Base-by-base conservation (phyloP, 805 yeast species). In the Ogataea kodamae region DNA sequence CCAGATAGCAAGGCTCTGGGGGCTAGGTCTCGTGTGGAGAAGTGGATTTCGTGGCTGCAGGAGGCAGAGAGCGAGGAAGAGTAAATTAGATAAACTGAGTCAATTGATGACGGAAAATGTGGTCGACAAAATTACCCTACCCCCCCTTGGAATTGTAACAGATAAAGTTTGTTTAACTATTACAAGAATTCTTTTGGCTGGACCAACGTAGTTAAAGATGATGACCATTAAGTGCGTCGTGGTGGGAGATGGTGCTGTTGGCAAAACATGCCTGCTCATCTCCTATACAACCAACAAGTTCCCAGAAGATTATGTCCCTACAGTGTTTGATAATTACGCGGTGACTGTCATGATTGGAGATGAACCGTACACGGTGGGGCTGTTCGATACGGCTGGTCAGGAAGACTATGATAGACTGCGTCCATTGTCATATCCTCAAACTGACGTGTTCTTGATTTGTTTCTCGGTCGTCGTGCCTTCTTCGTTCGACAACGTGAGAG, bases 231-330 rank as follows among this genome's bases (percentile, higher is more conserved):
- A 90, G 67, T 92, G 97, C 73, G 97, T 92, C 48, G 97, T 90
- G 47, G 97, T 92, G 37, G 98, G 98, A 48, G 98, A 92, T 67
- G 98, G 98, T 85, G 97, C 97, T 50, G 97, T 92, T 45, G 98
- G 98, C 52, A 90, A 88, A 57, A 90, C 97, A 12, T 90, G 97
- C 68, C 76, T 92, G 45, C 74, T 92, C 50, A 90, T 90, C 56
- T 89, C 97, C 45, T 90, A 90, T 65, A 90, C 97, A 33, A 90
- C 96, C 41, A 85, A 87, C 67, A 92, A 90, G 61, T 90, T 90
- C 65, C 98, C 98, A 18, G 92, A 95, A 36, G 97, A 92, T 65
- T 90, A 90, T 59, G 97, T 90, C 37, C 98, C 97, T 43, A 90
- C 98, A n/a, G 97, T 90, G 27, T 88, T 90, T 55, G 96, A 89